Conservation (phyloP, 352 stramenopile species). For the Globisporangium mamillatum region DNA sequence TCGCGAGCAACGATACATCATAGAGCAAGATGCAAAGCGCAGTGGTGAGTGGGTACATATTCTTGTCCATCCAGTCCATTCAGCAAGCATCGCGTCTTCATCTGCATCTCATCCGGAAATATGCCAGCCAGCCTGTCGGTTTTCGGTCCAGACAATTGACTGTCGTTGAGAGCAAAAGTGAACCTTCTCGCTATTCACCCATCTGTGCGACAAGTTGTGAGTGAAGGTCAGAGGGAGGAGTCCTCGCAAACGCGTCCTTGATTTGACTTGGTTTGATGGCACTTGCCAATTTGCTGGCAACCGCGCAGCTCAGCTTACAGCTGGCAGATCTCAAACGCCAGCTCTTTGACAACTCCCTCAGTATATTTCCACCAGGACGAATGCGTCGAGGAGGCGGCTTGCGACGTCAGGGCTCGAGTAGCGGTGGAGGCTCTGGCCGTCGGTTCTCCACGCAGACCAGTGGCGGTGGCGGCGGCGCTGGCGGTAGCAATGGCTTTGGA, state of each 20-base stretch:
- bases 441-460: background rate
- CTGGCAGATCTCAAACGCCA: background rate
- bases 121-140: background rate
- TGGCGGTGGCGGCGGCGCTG: background rate
- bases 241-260: background rate
- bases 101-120: background rate
- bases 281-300: constrained; percentile 4
- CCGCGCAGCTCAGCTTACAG: background rate
- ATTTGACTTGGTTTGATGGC: background rate
- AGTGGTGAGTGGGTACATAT: background rate
- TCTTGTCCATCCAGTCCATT: background rate
- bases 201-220: background rate
- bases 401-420: constrained; percentile 8
- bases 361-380: background rate
- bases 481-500: background rate
- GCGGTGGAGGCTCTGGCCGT: background rate
- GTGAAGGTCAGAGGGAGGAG: constrained; percentile 3
- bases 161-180: background rate
- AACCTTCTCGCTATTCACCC: background rate
- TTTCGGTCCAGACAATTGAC: background rate
- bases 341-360: background rate
- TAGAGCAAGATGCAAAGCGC: background rate
- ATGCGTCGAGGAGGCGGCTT: constrained; percentile 10
- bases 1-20: background rate
- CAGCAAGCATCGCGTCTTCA: background rate